Base-by-base conservation (phyloP, 2,329 filamentous ascomycete genomes). In the Talaromyces sp. region DNA sequence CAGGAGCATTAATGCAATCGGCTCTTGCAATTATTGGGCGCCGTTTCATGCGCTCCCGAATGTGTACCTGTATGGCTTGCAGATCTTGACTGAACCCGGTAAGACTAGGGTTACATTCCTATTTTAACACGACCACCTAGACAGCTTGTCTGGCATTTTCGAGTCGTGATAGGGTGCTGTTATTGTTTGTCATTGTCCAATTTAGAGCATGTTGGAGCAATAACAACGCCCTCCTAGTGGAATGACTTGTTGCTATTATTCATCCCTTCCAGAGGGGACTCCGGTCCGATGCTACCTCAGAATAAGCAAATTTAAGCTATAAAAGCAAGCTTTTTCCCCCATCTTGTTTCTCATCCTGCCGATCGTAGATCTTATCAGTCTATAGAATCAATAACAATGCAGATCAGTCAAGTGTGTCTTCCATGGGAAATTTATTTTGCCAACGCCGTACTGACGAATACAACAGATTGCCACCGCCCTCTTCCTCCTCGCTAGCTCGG, bases 401-500 rank as follows among this genome's bases (percentile, higher is more conserved):
- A 53, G 50, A 53, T 53, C 16, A 53, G 50, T 4, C 50, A 53
- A 27, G 50, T 53, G 6, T 12, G 36, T 40, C n/a, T 40, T n/a
- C 36, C 36, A 7, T 40, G 12, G 12, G n/a, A 14, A 14, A 2
- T 40, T n/a, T n/a, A 16, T 40, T 40, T 40, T 16, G 36, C 36
- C 36, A 40, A 40, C 36, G 5, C 16, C 36, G 36, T 40, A 14
- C 36, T 40, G 16, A 40, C 31, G 28, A n/a, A 28, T 12, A 4
- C 12, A 31, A 31, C 16, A 53, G 50, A 28, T 72, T 56, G 69
- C 72, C 27, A 12, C 50, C 12, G 16, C 50, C 50, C 50, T 53
- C 30, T 28, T 53, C 28, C 27, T 53, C 50, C 68, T 68, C 16
- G 71, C 75, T 12, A 55, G 68, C 31, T 28, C 50, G 50, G 30